These are phyloP conservation scores for Holtermanniella nyarrowii DNA, from an alignment of 768 basidiomycete species.

Conservation along the genomic window DNA sequence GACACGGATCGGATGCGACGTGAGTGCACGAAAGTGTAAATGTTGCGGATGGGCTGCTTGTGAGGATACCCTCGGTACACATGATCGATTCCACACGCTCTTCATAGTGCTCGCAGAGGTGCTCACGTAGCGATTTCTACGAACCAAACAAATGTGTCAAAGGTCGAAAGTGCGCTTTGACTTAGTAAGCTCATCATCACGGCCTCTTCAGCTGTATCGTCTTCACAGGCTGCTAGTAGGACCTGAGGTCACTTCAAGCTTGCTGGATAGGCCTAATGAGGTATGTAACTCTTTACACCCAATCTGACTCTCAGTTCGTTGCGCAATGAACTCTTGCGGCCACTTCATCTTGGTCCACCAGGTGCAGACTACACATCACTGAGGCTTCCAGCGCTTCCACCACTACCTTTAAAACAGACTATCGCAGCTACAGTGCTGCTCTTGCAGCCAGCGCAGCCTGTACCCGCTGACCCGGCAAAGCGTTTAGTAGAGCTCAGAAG, in stretches of 20 bases:
- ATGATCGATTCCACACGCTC: too few species aligned
- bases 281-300: not conserved
- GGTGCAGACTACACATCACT: not conserved
- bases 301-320: not conserved
- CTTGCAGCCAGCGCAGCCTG: not conserved
- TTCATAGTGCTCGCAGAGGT: too few species aligned
- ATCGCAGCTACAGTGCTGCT: not conserved
- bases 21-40: too few species aligned
- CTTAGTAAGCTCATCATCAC: too few species aligned
- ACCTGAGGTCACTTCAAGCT: not conserved
- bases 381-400: not conserved
- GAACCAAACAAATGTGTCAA: too few species aligned
- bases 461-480: not conserved
- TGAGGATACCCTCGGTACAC: too few species aligned
- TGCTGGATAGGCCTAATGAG: not conserved
- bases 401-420: not conserved
- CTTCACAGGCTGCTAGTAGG: not conserved
- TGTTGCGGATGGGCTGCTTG: too few species aligned
- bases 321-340: not conserved
- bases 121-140: too few species aligned
- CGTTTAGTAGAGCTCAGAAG: not conserved
- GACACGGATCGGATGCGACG: too few species aligned
- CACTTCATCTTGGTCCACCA: not conserved
- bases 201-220: too few species aligned
- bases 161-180: too few species aligned